Conservation (phyloP, 116 monocot genomes). For the Dioscorea cayenensis region DNA sequence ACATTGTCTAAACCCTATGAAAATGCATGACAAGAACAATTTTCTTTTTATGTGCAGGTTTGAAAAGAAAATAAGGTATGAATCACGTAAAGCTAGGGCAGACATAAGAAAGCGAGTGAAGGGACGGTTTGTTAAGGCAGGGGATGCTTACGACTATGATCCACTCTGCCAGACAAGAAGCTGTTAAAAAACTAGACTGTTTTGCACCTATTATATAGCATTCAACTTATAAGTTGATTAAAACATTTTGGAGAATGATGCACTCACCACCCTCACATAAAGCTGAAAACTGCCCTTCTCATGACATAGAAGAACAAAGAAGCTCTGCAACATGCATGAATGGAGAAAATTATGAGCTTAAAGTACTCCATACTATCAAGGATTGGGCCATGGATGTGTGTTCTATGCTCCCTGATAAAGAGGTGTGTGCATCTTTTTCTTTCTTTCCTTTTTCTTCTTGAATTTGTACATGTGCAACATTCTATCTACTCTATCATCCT, state of each 20-base stretch:
- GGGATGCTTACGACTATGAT: constrained; percentile 59
- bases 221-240: constrained; percentile 10
- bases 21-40: neutral
- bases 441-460: neutral
- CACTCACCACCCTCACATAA: neutral
- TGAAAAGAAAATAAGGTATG: constrained; percentile 60
- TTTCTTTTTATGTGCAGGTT: constrained; percentile 21
- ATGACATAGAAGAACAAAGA: neutral
- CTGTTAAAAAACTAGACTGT: neutral
- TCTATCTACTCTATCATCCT: neutral
- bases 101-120: constrained; percentile 48
- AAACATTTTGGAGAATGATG: constrained; percentile 8
- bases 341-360: neutral
- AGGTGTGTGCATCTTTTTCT: neutral
- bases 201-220: neutral
- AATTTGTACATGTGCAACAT: neutral
- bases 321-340: neutral
- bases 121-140: constrained; percentile 54
- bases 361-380: neutral
- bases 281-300: neutral
- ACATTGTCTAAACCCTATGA: too few species aligned
- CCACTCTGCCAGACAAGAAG: constrained; percentile 36
- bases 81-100: constrained; percentile 49
- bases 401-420: neutral
- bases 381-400: neutral